Evolutionary conservation across 1,139 yeast genomes (phyloP).

Genomic region (Fermentozyma sake): DNA sequence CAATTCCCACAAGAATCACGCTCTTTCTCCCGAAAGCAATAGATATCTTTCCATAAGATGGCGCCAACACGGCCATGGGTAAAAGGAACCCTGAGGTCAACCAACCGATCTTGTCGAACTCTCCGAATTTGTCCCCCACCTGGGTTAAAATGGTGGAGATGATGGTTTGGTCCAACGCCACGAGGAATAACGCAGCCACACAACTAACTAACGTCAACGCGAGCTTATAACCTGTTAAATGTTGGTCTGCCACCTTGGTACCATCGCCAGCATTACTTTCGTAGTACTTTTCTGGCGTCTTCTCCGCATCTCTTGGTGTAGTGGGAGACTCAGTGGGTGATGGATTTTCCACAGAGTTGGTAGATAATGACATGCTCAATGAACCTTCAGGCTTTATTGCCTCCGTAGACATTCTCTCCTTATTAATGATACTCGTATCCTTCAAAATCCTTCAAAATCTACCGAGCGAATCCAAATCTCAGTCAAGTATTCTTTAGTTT

Average conservation of each 20-base stretch:
- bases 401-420: too few relatives aligned
- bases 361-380: too few relatives aligned
- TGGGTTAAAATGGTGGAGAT: conserved; percentile 53
- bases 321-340: not conserved
- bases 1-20: conserved; percentile 44
- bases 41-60: conserved; percentile 60
- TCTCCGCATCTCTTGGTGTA: too few relatives aligned
- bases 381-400: too few relatives aligned
- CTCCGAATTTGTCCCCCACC: conserved; percentile 51
- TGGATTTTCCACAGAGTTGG: not conserved
- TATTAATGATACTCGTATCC: too few relatives aligned
- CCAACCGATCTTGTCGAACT: conserved; percentile 59
- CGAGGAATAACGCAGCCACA: conserved; percentile 49
- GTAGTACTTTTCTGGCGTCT: conserved; percentile 16
- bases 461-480: too few relatives aligned
- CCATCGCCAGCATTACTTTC: conserved; percentile 59
- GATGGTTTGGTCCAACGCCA: conserved; percentile 68
- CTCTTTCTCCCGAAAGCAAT: conserved; percentile 59
- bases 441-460: too few relatives aligned
- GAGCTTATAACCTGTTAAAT: conserved; percentile 41
- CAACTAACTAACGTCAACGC: conserved; percentile 41
- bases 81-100: conserved; percentile 55
- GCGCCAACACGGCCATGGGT: conserved; percentile 54
- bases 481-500: too few relatives aligned
- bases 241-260: conserved; percentile 44